Percentiles rank a stretch among this genome's conserved stretches.
Evolutionary conservation across 2,329 filamentous ascomycete genomes (phyloP).

Genomic region (Pseudocercospora pini-densiflorae): DNA sequence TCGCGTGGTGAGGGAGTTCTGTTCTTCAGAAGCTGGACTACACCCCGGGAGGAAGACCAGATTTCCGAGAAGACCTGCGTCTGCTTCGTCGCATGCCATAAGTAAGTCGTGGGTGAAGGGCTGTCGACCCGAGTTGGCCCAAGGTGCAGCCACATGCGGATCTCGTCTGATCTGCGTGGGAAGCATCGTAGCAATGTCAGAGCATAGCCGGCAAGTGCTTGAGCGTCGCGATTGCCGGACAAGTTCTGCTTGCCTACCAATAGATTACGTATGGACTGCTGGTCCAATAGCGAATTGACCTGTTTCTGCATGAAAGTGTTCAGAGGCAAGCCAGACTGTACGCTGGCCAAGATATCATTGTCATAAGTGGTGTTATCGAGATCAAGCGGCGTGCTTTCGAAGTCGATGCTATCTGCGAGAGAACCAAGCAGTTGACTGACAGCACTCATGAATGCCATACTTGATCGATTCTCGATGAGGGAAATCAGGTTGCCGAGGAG

Average conservation of each 20-base stretch:
- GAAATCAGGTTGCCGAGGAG: constrained; percentile 64
- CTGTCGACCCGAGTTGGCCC: constrained; percentile 50
- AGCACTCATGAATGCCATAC: constrained; percentile 57
- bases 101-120: constrained; percentile 75
- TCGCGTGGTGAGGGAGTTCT: constrained; percentile 26
- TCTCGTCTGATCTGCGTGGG: constrained; percentile 79
- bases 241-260: constrained; percentile 34
- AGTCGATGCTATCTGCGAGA: constrained; percentile 60
- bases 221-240: constrained; percentile 60
- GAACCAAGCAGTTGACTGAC: constrained; percentile 62
- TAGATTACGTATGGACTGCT: constrained; percentile 68
- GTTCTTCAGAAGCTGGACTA: constrained; percentile 60
- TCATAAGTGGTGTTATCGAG: constrained; percentile 42
- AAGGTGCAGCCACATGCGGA: constrained; percentile 91
- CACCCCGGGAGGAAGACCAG: constrained; percentile 60
- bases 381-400: constrained; percentile 47
- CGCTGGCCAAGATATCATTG: constrained; percentile 51
- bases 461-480: constrained; percentile 28
- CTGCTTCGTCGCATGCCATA: constrained; percentile 72
- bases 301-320: constrained; percentile 65
- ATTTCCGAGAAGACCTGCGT: constrained; percentile 64
- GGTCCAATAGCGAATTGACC: constrained; percentile 72
- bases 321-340: constrained; percentile 33
- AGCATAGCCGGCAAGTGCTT: constrained; percentile 81
- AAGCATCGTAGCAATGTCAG: constrained; percentile 86